phyloP scores from a whole-genome alignment of 495 filamentous ascomycete species.

The Hapsidospora chrysogenum region DNA sequence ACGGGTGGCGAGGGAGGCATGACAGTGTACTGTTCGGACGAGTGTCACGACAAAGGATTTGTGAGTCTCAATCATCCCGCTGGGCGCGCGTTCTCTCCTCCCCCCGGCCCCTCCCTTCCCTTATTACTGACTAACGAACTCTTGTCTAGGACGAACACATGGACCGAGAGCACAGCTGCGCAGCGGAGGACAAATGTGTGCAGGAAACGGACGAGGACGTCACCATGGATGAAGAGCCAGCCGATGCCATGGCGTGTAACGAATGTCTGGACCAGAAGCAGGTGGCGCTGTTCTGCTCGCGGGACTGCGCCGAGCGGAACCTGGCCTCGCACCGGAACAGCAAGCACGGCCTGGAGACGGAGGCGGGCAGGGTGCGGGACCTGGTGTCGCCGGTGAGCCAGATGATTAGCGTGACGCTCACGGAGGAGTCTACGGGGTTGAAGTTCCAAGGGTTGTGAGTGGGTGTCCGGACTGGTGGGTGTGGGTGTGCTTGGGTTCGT shows the following conservation, averaged over 20 bases:
- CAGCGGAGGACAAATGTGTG: slow-evolving; percentile 4
- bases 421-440: not conserved
- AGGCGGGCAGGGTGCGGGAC: not conserved
- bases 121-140: not conserved
- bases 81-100: not conserved
- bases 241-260: slow-evolving; percentile 14
- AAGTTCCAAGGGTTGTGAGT: too few species aligned
- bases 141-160: not conserved
- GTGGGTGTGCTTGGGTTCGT: too few species aligned
- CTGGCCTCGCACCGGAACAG: slow-evolving; percentile 23
- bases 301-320: slow-evolving; percentile 18
- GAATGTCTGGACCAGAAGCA: slow-evolving; percentile 19
- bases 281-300: slow-evolving; percentile 21
- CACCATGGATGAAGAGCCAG: not conserved
- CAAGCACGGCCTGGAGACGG: slow-evolving; percentile 11
- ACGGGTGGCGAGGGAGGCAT: slow-evolving; percentile 9
- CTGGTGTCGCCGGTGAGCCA: not conserved
- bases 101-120: too few species aligned
- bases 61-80: too few species aligned
- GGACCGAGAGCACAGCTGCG: slow-evolving; percentile 3
- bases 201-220: not conserved
- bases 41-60: slow-evolving; percentile 21
- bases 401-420: not conserved
- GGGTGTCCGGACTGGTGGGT: too few species aligned
- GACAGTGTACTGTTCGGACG: slow-evolving; percentile 25